Base-by-base conservation (phyloP, 257 asterid species). In the Rubia yunnanensis region DNA sequence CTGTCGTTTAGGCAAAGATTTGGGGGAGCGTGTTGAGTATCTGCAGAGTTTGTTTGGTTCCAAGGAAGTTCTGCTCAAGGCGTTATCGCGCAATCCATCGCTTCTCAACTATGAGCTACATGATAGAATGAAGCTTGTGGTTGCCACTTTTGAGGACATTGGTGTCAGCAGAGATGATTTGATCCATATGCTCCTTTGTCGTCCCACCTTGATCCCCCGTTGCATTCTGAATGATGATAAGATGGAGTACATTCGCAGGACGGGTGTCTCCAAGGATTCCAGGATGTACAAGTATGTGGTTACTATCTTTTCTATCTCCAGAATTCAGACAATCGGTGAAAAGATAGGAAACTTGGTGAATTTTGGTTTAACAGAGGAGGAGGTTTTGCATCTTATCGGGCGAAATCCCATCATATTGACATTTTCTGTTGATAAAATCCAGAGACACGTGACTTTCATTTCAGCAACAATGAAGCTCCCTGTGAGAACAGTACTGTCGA, bases 141-240 rank as follows among this genome's bases (percentile, higher is more conserved):
- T 90, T 63, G 72, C 85, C 60, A 74, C 81, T 30, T 90, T 79
- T 32, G 87, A 85, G 63, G 75, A 81, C 10, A 30, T 85, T 71
- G 97, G 96, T 65, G 78, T 90, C 65, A 74, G 83, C 73, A 79
- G 57, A 77, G 36, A 23, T 13, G 96, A 87, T 73, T 78, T 87
- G 68, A 70, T 77, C 58, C 39, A 81, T n/a, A 77, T 87, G 79
- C 84, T 85, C 35, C 57, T 85, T 9, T 80, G 87, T 39, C 86
- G 95, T 2, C 96, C 97, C 72, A 90, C 95, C 26, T 36, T 87
- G 70, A 85, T 87, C 59, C 87, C 92, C 2, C 77, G 96, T 67
- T 79, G 87, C 30, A 63, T 62, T 23, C 77, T 90, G 23, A 74
- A 84, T 36, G 83, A 76, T 44, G 91, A 82, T 70, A 90, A 87